Evolutionary conservation across 305 asterid species (phyloP).

Genomic region (Fraxinus angustifolia): DNA sequence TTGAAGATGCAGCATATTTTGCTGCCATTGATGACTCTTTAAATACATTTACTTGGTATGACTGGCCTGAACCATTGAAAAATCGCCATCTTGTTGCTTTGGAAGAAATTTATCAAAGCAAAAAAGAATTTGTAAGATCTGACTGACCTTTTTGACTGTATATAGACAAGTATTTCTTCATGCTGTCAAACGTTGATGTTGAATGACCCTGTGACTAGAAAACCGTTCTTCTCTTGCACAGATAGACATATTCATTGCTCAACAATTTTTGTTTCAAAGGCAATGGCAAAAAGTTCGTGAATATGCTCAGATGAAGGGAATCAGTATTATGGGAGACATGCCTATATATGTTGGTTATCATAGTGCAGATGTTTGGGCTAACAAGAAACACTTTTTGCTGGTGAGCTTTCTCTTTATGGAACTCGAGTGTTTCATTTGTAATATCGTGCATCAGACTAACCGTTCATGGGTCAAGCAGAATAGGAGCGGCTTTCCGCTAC

Average conservation of each 20-base stretch:
- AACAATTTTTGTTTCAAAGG: constrained; percentile 90
- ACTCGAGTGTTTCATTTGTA: constrained; percentile 8
- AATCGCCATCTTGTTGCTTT: constrained; percentile 86
- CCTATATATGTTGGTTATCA: constrained; percentile 98
- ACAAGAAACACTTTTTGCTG: constrained; percentile 81
- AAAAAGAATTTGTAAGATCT: constrained; percentile 75
- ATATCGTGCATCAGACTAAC: constrained; percentile 21
- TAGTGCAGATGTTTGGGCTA: constrained; percentile 99
- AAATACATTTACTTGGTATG: constrained; percentile 76
- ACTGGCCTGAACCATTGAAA: constrained; percentile 94
- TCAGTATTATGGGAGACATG: constrained; percentile 99
- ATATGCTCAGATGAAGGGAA: constrained; percentile 75
- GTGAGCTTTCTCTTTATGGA: constrained; percentile 43
- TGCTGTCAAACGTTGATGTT: constrained; percentile 4
- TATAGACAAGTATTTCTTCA: constrained; percentile 16
- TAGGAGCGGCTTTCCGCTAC: constrained; percentile 71
- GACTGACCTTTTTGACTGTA: constrained; percentile 13
- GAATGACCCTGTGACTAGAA: constrained; percentile 6
- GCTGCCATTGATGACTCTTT: constrained; percentile 87
- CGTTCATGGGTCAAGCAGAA: constrained; percentile 45
- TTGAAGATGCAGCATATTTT: constrained; percentile 93
- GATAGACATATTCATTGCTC: constrained; percentile 87
- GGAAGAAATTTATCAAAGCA: constrained; percentile 81
- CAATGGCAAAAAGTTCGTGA: constrained; percentile 89
- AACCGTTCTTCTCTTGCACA: constrained; percentile 36